Evolutionary conservation across 176 grass and related monocot genomes (phyloP).

Genomic region (Tillandsia fasciculata): DNA sequence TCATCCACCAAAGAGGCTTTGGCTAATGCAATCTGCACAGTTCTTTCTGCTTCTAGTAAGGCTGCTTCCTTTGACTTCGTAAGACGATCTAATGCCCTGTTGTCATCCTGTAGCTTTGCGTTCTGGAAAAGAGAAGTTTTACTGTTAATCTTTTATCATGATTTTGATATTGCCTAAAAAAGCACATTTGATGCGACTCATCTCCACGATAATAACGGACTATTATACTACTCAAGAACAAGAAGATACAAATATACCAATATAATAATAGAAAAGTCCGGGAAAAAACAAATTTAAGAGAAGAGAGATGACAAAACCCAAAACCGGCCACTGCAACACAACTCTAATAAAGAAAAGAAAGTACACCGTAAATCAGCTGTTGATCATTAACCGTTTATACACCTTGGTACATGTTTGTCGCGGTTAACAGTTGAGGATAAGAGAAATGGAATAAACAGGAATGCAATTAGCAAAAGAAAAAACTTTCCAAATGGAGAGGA

Average conservation of each 20-base stretch:
- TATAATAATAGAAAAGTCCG: background rate
- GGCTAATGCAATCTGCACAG: conserved; percentile 70
- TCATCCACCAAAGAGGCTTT: conserved; percentile 95
- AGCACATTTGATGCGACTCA: background rate
- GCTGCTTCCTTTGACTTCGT: conserved; percentile 82
- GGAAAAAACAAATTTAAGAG: background rate
- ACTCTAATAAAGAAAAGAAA: background rate
- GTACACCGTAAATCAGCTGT: background rate
- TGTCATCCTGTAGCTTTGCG: conserved; percentile 71
- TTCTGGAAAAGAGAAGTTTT: conserved; percentile 37
- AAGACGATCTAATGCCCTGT: conserved; percentile 60
- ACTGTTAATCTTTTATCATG: background rate
- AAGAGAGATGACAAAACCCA: background rate
- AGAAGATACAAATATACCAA: background rate
- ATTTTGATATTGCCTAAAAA: background rate
- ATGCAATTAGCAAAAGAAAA: background rate
- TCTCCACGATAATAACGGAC: background rate
- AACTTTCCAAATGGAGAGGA: background rate
- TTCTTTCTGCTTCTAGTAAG: conserved; percentile 86
- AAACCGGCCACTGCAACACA: background rate
- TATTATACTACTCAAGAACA: background rate
- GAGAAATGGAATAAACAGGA: background rate
- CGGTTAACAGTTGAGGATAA: background rate
- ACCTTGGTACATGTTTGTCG: background rate
- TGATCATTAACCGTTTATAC: background rate